Evolutionary conservation across 352 stramenopile genomes (phyloP).

Genomic region (Phytophthora chlamydospora): DNA sequence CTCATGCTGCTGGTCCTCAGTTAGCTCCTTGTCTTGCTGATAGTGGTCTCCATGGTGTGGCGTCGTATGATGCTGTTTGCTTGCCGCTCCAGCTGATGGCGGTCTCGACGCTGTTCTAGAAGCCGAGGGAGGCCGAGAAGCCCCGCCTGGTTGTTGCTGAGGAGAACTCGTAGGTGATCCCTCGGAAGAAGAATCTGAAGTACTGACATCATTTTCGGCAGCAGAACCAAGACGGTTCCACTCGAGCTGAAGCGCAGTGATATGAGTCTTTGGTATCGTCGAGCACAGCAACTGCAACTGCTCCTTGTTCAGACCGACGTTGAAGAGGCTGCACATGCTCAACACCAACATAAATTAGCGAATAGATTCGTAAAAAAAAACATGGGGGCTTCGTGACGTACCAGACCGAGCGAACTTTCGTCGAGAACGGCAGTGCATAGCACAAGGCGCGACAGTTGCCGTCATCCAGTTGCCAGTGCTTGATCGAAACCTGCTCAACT

Average conservation of each 20-base stretch:
- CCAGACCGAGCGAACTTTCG: constrained; percentile 59
- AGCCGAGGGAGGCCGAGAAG: constrained; percentile 16
- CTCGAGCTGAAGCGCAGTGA: constrained; percentile 69
- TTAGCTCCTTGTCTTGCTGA: constrained; percentile 16
- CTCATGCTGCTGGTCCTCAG: constrained; percentile 18
- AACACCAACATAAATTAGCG: neutral
- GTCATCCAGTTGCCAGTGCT: constrained; percentile 76
- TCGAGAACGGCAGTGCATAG: constrained; percentile 55
- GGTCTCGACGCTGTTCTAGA: constrained; percentile 12
- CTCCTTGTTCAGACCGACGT: constrained; percentile 51
- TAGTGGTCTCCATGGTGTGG: neutral
- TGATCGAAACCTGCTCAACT: constrained; percentile 56
- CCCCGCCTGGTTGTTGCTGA: neutral
- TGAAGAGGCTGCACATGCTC: constrained; percentile 56
- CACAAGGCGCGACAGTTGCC: constrained; percentile 58
- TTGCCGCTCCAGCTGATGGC: constrained; percentile 13
- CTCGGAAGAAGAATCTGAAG: neutral
- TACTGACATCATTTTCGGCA: neutral
- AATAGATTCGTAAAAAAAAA: no score
- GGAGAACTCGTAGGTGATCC: neutral
- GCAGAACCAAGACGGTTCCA: constrained; percentile 50
- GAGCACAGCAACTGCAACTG: constrained; percentile 60
- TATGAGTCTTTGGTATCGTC: constrained; percentile 52
- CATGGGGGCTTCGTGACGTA: constrained; percentile 23
- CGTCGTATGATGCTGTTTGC: constrained; percentile 10